Percentiles rank a stretch among this genome's conserved stretches.
phyloP scores from a whole-genome alignment of 2,329 filamentous ascomycete species.

The Aspergillus ochraceus region DNA sequence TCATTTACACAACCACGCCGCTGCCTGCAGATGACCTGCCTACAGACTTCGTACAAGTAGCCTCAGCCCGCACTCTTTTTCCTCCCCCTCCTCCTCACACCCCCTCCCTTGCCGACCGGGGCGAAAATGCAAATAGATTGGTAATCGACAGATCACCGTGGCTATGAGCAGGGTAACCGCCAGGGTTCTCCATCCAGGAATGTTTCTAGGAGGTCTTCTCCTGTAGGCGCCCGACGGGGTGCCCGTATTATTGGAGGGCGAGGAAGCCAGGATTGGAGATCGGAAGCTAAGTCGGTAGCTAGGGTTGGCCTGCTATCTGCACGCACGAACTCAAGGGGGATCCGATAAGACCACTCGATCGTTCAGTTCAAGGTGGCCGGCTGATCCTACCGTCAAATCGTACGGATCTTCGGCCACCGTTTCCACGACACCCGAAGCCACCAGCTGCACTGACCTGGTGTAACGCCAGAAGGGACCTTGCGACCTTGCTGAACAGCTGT shows the following conservation, averaged over 20 bases:
- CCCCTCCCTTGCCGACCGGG: slow-evolving; percentile 11
- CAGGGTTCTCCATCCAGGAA: not conserved
- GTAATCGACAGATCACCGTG: not conserved
- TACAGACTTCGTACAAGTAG: slow-evolving; percentile 12
- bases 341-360: not conserved
- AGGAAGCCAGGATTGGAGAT: not conserved
- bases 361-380: slow-evolving; percentile 2
- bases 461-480: not conserved
- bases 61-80: slow-evolving; percentile 8
- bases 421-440: slow-evolving; percentile 2
- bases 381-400: slow-evolving; percentile 14
- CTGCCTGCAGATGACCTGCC: slow-evolving; percentile 18
- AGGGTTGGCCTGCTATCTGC: not conserved
- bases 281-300: not conserved
- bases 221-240: not conserved
- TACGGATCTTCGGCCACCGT: not conserved
- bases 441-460: slow-evolving; percentile 7
- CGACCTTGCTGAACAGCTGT: slow-evolving; percentile 3
- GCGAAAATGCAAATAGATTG: slow-evolving; percentile 5
- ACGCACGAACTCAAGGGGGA: not conserved
- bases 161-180: not conserved
- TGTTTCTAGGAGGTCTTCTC: slow-evolving; percentile 12
- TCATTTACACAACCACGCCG: slow-evolving; percentile 15
- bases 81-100: too few relatives aligned
- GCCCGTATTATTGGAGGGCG: not conserved